phyloP scores from a whole-genome alignment of 164 flowering plant species.

The Vitis riparia region DNA sequence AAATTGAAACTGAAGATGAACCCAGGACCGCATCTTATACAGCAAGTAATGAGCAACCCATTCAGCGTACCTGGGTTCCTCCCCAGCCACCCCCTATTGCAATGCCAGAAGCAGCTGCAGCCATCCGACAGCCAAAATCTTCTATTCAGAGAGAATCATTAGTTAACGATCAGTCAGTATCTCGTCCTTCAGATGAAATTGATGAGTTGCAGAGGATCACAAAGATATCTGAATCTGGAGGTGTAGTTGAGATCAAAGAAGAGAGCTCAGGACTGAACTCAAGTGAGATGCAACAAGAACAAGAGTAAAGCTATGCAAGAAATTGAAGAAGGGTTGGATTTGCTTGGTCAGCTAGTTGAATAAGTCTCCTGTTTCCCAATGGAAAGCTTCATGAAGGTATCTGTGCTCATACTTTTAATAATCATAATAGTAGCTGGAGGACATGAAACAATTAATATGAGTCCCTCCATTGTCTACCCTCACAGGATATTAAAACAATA shows the following conservation, averaged over 20 bases:
- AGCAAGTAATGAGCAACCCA: slow-evolving; percentile 29
- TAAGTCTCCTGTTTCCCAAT: not conserved
- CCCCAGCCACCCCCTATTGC: slow-evolving; percentile 89
- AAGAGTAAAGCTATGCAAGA: slow-evolving; percentile 12
- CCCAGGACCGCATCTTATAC: slow-evolving; percentile 24
- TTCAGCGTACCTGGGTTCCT: slow-evolving; percentile 80
- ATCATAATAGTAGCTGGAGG: not conserved
- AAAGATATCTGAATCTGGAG: slow-evolving; percentile 63
- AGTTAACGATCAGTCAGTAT: slow-evolving; percentile 37
- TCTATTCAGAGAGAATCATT: slow-evolving; percentile 33
- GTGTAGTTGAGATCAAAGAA: slow-evolving; percentile 34
- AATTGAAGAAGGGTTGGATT: slow-evolving; percentile 6
- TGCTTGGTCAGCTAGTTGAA: not conserved
- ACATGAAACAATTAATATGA: not conserved
- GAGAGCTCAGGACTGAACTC: slow-evolving; percentile 16
- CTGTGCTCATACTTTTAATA: not conserved
- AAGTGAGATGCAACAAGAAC: slow-evolving; percentile 45
- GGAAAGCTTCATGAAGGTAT: not conserved
- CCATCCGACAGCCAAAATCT: slow-evolving; percentile 79
- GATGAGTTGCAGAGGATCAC: slow-evolving; percentile 69
- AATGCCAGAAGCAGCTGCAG: slow-evolving; percentile 90
- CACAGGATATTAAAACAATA: no score
- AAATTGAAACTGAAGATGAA: slow-evolving; percentile 53
- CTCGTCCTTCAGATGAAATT: slow-evolving; percentile 30
- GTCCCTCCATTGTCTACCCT: no score